phyloP scores from a whole-genome alignment of 176 grass and related monocot species.

The bread wheat (Triticum aestivum) region DNA sequence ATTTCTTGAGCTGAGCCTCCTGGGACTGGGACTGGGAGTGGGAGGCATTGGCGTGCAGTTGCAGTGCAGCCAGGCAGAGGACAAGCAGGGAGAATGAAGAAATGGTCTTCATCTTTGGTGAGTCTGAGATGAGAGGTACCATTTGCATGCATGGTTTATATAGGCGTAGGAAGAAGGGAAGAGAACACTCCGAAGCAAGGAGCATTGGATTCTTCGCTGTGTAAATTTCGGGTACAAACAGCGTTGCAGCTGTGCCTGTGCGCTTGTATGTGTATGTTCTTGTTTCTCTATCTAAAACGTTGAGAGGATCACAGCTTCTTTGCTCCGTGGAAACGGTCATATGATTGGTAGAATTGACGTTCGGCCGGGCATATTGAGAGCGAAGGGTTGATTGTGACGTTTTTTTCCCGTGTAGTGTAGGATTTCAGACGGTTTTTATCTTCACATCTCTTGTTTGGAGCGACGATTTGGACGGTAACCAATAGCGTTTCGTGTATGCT shows the following conservation, averaged over 20 bases:
- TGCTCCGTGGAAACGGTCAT: not conserved
- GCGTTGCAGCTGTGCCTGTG: not conserved
- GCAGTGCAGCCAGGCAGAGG: not conserved
- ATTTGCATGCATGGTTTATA: not conserved
- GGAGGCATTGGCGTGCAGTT: not conserved
- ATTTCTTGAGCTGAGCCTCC: slow-evolving; percentile 7
- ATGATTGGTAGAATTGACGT: not conserved
- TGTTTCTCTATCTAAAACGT: not conserved
- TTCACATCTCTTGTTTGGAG: not conserved
- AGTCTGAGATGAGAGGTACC: not conserved
- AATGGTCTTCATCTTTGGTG: slow-evolving; percentile 5
- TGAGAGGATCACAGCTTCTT: not conserved
- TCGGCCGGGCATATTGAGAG: not conserved
- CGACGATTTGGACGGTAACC: slow-evolving; percentile 10
- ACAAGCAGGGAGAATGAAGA: not conserved
- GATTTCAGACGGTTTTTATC: not conserved
- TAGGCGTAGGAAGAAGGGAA: not conserved
- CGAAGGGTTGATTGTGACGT: not conserved
- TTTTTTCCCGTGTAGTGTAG: not conserved
- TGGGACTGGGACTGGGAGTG: slow-evolving; percentile 21
- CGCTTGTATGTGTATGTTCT: not conserved
- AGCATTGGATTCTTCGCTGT: not conserved
- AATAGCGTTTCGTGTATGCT: not conserved
- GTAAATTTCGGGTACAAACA: not conserved
- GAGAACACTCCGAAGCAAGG: not conserved